Percentiles rank a stretch among this genome's conserved stretches.
Conservation (phyloP, 768 basidiomycete genomes). For the Trametes villosa region DNA sequence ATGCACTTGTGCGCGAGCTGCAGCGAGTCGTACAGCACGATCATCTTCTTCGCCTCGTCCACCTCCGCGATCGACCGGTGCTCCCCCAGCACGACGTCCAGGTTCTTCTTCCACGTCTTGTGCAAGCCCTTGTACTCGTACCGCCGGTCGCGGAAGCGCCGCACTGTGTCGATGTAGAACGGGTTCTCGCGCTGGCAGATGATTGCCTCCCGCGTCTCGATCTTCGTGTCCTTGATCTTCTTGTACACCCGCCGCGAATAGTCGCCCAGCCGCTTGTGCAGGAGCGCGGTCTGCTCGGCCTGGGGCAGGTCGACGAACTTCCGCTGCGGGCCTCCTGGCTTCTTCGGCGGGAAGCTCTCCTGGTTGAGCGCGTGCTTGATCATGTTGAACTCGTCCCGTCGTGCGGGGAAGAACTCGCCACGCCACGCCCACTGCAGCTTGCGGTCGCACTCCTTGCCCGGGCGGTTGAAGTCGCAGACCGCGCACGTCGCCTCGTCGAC, state of each 20-base stretch:
- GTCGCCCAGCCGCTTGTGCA: conserved; percentile 97
- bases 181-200: conserved; percentile 98
- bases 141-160: conserved; percentile 93
- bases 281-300: conserved; percentile 86
- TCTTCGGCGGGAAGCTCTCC: conserved; percentile 86
- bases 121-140: conserved; percentile 99
- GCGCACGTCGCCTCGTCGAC: conserved; percentile 96
- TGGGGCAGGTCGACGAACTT: conserved; percentile 82
- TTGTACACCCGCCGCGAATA: conserved; percentile 99
- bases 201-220: conserved; percentile 92
- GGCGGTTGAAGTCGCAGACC: conserved; percentile 97
- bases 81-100: conserved; percentile 73
- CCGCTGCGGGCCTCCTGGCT: conserved; percentile 71
- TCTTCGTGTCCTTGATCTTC: conserved; percentile 96
- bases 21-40: conserved; percentile 96
- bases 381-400: conserved; percentile 98
- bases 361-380: conserved; percentile 96
- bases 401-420: conserved; percentile 97
- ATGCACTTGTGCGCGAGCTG: conserved; percentile 99
- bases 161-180: conserved; percentile 98
- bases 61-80: conserved; percentile 81
- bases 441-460: conserved; percentile 93
- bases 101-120: conserved; percentile 99
- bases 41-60: conserved; percentile 98
- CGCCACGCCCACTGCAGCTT: conserved; percentile 98